Base-by-base conservation (phyloP, 2,329 filamentous ascomycete genomes). In the Alternaria sp. region DNA sequence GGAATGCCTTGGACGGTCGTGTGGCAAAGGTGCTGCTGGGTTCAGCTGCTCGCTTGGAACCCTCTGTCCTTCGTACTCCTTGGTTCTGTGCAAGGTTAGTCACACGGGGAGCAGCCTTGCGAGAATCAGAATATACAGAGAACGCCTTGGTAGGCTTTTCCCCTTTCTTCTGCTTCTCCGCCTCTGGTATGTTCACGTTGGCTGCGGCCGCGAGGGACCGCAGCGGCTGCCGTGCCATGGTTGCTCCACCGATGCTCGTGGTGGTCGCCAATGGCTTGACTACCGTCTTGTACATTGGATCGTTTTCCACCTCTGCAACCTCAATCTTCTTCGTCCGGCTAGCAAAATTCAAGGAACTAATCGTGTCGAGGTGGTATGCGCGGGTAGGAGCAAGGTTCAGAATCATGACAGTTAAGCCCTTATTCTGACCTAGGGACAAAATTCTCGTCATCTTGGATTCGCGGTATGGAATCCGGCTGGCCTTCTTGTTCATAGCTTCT, bases 371-470 rank as follows among this genome's bases (percentile, higher is more conserved):
- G 72, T 98, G 94, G 74, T 96, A 98, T 68, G 91, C 93, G 62
- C 91, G 88, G n/a, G 96, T 84, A 0, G 95, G 93, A 0, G 94
- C 92, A 3, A 98, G 85, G 72, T 98, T 98, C 36, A 98, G 83
- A 58, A 98, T 95, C 95, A 98, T 98, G 72, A 98, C 86, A 0
- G 93, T 97, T 66, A 97, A 87, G 50, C 95, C 94, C 65, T 96
- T 92, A 80, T 98, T 97, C 80, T 97, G 94, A 3, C 94, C 94
- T 8, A 98, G 80, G 0, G 91, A 94, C 26, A 98, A 80, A 54
- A 98, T 97, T 45, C 94, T 86, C 0, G 95, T 98, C 94, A 98
- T 97, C 82, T 98, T 97, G 53, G 91, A 95, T 75, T 97, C 94
- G 56, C 94, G 86, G 76, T 96, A 98, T 0, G 95, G 94, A 71